Evolutionary conservation across 805 yeast genomes (phyloP).

Genomic region (Candida schatavii): DNA sequence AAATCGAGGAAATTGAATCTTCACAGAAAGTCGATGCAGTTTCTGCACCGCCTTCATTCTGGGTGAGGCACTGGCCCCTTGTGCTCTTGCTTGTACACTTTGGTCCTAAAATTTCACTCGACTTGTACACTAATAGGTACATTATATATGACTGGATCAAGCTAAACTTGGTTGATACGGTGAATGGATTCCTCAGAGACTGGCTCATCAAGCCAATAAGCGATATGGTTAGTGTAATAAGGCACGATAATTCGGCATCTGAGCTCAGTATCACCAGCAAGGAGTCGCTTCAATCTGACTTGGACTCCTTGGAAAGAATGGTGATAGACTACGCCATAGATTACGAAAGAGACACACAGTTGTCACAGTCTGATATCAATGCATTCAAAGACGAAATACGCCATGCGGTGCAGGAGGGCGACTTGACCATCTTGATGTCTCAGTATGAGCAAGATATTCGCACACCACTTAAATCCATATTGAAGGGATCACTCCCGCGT

Average conservation of each 20-base stretch:
- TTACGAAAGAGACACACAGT: constrained; percentile 12
- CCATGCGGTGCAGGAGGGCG: constrained; percentile 62
- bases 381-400: constrained; percentile 32
- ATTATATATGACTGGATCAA: constrained; percentile 56
- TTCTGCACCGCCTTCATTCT: constrained; percentile 33
- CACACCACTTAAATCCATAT: constrained; percentile 59
- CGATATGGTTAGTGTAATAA: constrained; percentile 72
- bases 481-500: constrained; percentile 71
- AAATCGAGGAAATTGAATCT: background rate
- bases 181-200: constrained; percentile 64
- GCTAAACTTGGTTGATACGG: constrained; percentile 60
- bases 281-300: constrained; percentile 73
- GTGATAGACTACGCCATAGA: constrained; percentile 62
- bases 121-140: constrained; percentile 49
- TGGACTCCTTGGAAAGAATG: constrained; percentile 84
- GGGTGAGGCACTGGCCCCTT: constrained; percentile 67
- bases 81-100: constrained; percentile 38
- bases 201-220: constrained; percentile 81
- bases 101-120: constrained; percentile 51
- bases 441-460: constrained; percentile 76
- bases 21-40: background rate
- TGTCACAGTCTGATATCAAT: constrained; percentile 15
- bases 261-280: constrained; percentile 76
- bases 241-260: constrained; percentile 68
- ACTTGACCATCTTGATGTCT: constrained; percentile 73